Evolutionary conservation across 345 rosid species (phyloP).

Genomic region (Populus nigra): DNA sequence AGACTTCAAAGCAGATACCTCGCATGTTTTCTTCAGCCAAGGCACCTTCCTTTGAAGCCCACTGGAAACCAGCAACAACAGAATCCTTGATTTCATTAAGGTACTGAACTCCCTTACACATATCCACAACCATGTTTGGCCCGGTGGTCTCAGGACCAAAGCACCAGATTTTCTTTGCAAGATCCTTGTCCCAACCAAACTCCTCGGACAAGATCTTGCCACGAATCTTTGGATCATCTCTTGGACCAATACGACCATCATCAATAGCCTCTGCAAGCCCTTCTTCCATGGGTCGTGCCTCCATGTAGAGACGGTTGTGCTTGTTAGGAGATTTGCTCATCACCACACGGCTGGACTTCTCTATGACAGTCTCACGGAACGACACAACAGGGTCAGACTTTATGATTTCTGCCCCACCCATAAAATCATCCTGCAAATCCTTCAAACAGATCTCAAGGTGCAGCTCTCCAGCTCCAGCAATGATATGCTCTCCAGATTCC

Average conservation of each 20-base stretch:
- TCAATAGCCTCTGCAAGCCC: slow-evolving; percentile 86
- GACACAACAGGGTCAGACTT: slow-evolving; percentile 77
- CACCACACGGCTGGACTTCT: slow-evolving; percentile 49
- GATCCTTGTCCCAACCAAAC: slow-evolving; percentile 85
- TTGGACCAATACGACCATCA: slow-evolving; percentile 76
- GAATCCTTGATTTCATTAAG: slow-evolving; percentile 85
- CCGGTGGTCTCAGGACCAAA: slow-evolving; percentile 85
- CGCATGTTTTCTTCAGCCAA: slow-evolving; percentile 81
- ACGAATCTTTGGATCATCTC: slow-evolving; percentile 75
- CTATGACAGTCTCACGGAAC: slow-evolving; percentile 70
- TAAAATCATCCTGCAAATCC: slow-evolving; percentile 74
- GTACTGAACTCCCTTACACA: slow-evolving; percentile 94
- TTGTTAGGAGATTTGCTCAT: slow-evolving; percentile 71
- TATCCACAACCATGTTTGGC: slow-evolving; percentile 80
- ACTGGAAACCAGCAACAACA: slow-evolving; percentile 85
- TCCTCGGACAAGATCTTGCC: slow-evolving; percentile 74
- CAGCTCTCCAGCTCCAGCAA: slow-evolving; percentile 85
- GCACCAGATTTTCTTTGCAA: slow-evolving; percentile 85
- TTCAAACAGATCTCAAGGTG: slow-evolving; percentile 77
- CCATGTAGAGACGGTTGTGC: slow-evolving; percentile 87
- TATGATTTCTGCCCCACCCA: slow-evolving; percentile 81
- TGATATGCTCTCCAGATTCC: slow-evolving; percentile 80
- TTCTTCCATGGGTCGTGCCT: slow-evolving; percentile 74
- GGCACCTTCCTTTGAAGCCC: slow-evolving; percentile 88
- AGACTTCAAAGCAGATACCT: slow-evolving; percentile 76